Percentiles rank a stretch among this genome's conserved stretches.
Evolutionary conservation across 129 eudicot genomes (phyloP).

Genomic region (Lactuca saligna): DNA sequence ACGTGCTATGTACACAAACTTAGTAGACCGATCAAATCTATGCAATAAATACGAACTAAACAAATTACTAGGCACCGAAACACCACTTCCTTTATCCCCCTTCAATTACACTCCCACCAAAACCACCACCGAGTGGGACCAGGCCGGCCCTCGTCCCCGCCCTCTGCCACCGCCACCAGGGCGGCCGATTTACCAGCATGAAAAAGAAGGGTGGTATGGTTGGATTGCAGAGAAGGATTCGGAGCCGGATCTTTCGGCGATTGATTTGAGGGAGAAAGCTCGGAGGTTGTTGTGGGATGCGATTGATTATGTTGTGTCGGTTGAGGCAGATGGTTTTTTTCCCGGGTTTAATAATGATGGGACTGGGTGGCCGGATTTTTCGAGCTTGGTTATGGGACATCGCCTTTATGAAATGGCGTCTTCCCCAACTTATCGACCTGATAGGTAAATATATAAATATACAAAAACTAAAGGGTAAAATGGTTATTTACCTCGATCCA

Average conservation of each 20-base stretch:
- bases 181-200: constrained; percentile 77
- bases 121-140: constrained; percentile 62
- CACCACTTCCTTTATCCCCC: constrained; percentile 36
- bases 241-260: constrained; percentile 71
- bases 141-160: constrained; percentile 87
- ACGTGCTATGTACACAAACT: constrained; percentile 77
- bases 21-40: constrained; percentile 74
- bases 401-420: constrained; percentile 74
- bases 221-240: constrained; percentile 68
- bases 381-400: constrained; percentile 94
- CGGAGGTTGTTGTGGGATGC: constrained; percentile 87
- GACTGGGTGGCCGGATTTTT: constrained; percentile 77
- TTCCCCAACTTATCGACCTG: constrained; percentile 77
- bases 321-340: constrained; percentile 82
- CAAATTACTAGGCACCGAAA: constrained; percentile 64
- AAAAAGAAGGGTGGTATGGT: constrained; percentile 93
- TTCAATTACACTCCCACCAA: constrained; percentile 38
- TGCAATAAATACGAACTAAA: constrained; percentile 67
- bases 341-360: constrained; percentile 86
- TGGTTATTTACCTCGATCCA: too few relatives aligned
- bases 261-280: constrained; percentile 63
- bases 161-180: constrained; percentile 96
- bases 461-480: too few relatives aligned
- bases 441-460: constrained; percentile 46
- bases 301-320: constrained; percentile 74